Evolutionary conservation across 441 rosid genomes (phyloP).

Genomic region (Bocquillonia castaneifolia): DNA sequence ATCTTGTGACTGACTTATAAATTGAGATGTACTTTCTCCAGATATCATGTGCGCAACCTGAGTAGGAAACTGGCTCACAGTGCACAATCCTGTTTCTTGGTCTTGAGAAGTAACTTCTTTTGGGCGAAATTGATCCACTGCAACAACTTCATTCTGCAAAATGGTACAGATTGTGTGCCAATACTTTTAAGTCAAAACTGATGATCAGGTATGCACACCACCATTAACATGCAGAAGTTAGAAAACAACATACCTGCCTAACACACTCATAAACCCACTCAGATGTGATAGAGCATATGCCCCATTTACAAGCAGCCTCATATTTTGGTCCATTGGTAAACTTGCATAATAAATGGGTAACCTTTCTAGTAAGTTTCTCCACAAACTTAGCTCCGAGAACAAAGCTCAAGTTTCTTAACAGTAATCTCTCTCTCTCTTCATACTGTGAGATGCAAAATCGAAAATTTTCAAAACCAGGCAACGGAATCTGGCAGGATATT

Average conservation of each 20-base stretch:
- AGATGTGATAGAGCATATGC: constrained; percentile 54
- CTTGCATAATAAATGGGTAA: constrained; percentile 85
- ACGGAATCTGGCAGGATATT: constrained; percentile 76
- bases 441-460: constrained; percentile 83
- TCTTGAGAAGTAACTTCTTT: constrained; percentile 73
- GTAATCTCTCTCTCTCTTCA: constrained; percentile 68
- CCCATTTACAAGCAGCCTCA: constrained; percentile 77
- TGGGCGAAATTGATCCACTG: constrained; percentile 58
- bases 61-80: constrained; percentile 68
- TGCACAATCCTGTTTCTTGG: constrained; percentile 56
- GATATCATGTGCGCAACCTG: constrained; percentile 49
- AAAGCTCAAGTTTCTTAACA: constrained; percentile 74
- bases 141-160: constrained; percentile 67
- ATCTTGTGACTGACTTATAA: constrained; percentile 45
- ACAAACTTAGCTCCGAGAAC: constrained; percentile 79
- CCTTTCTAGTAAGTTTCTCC: constrained; percentile 64
- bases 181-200: constrained; percentile 5
- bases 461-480: constrained; percentile 74
- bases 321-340: constrained; percentile 72
- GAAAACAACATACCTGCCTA: constrained; percentile 56
- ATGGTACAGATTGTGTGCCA: constrained; percentile 7
- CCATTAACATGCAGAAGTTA: constrained; percentile 8
- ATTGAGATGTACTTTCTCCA: constrained; percentile 48
- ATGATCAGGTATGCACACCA: constrained; percentile 10
- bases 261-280: constrained; percentile 94